Evolutionary conservation across 768 basidiomycete species (phyloP), one percentile per base, ranked within the genome.

Genomic region (Mrakia frigida): DNA sequence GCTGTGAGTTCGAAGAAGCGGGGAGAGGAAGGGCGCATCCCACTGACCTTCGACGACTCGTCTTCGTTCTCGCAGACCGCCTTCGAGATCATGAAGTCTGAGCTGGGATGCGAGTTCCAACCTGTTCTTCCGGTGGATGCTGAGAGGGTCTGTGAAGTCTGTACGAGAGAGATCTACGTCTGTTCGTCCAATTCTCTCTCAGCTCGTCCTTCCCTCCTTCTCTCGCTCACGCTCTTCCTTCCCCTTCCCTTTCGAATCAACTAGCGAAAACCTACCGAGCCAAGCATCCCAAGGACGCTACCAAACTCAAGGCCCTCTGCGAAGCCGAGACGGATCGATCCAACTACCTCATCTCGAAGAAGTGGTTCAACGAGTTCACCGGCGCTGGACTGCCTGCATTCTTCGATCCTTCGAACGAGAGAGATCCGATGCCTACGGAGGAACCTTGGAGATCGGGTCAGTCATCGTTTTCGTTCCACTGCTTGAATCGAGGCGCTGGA

Each of bases 381-480:
- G 39, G 35, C 6, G 39, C 35, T 11, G 37, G 18, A 5, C 7
- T 43, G 21, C 65, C 65, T 21, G 31, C 39, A 11, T 68, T 68
- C 41, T 75, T 70, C 37, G 21, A 21, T 10, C 9, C 50, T 13
- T 23, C 46, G 28, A 53, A 72, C 18, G 16, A 72, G 16, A 16
- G 25, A 10, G 74, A 63, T 23, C 74, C 67, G 14, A 23, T 41
- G n/a, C 74, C 68, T 11, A 46, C 74, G 6, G 74, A 70, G 25
- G 68, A 75, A 10, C 56, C 53, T n/a, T 75, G 56, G 37, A 52
- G 28, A 31, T 3, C 37, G 4, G 68, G 74, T 75, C 11, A 35
- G 67, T 70, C 72, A 1, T 72, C 71, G 25, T 53, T 39, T 21
- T 37, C 2, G 39, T 11, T 41, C 11, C 39, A 14, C 43, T 9